A percentile compares a stretch with the other conserved stretches of the same genome.
Evolutionary conservation across 345 rosid species (phyloP).

Genomic region (Arabidopsis thaliana): TAIR10.1 NC_003076.8:23559001-23559500

Average conservation of each 20-base stretch:
- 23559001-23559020: neutral
- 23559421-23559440: neutral
- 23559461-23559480: slow-evolving; percentile 13
- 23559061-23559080: slow-evolving; percentile 87
- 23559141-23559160: slow-evolving; percentile 53
- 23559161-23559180: slow-evolving; percentile 54
- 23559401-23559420: slow-evolving; percentile 23
- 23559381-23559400: neutral
- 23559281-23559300: slow-evolving; percentile 44
- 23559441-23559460: slow-evolving; percentile 11
- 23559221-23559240: neutral
- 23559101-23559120: slow-evolving; percentile 83
- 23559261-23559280: slow-evolving; percentile 34
- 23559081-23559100: slow-evolving; percentile 74
- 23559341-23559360: slow-evolving; percentile 2
- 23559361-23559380: slow-evolving; percentile 16
- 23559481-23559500: slow-evolving; percentile 28
- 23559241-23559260: slow-evolving; percentile 31
- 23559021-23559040: neutral
- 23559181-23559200: neutral
- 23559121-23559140: slow-evolving; percentile 71
- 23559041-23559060: slow-evolving; percentile 55
- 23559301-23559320: slow-evolving; percentile 45
- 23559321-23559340: slow-evolving; percentile 39
- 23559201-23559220: neutral